A percentile compares a stretch with the other conserved stretches of the same genome.
Conservation (phyloP, 2,329 filamentous ascomycete species). For the Clonostachys byssicola region DNA sequence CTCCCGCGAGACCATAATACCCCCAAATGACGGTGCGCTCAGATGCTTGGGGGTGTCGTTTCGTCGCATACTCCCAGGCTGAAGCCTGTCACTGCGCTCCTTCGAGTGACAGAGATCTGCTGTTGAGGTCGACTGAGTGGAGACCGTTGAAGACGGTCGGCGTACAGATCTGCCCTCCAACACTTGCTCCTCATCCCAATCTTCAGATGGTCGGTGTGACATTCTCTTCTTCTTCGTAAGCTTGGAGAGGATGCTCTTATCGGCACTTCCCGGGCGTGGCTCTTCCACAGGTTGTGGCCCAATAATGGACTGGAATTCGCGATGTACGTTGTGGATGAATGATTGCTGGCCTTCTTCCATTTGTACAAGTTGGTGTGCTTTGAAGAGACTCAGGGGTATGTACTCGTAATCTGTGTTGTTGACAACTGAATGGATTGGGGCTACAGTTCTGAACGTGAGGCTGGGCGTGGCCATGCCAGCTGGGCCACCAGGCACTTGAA, state of each 20-base stretch:
- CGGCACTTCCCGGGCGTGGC: not conserved
- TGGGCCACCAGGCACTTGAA: slow-evolving; percentile 32
- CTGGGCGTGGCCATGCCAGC: slow-evolving; percentile 16
- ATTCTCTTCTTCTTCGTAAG: no score
- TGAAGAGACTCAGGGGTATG: slow-evolving; percentile 61
- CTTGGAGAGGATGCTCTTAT: not conserved
- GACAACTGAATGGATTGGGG: slow-evolving; percentile 54
- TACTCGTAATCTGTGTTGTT: slow-evolving; percentile 50
- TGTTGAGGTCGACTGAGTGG: not conserved
- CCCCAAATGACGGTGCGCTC: slow-evolving; percentile 28
- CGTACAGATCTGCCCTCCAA: not conserved
- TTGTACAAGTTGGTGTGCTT: slow-evolving; percentile 57
- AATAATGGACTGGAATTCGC: slow-evolving; percentile 52
- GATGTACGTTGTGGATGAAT: slow-evolving; percentile 56
- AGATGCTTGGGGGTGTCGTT: not conserved
- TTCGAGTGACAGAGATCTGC: not conserved
- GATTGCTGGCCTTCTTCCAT: slow-evolving; percentile 50
- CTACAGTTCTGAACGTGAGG: slow-evolving; percentile 55
- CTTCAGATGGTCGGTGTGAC: not conserved
- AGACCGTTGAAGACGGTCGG: not conserved
- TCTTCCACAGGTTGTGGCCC: slow-evolving; percentile 9
- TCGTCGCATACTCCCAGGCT: slow-evolving; percentile 8
- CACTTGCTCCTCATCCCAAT: no score
- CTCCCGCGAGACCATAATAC: slow-evolving; percentile 60
- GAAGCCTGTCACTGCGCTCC: not conserved